Base-by-base conservation (phyloP, 192 early-diverging fungal genomes). In the Coemansia sp. region DNA sequence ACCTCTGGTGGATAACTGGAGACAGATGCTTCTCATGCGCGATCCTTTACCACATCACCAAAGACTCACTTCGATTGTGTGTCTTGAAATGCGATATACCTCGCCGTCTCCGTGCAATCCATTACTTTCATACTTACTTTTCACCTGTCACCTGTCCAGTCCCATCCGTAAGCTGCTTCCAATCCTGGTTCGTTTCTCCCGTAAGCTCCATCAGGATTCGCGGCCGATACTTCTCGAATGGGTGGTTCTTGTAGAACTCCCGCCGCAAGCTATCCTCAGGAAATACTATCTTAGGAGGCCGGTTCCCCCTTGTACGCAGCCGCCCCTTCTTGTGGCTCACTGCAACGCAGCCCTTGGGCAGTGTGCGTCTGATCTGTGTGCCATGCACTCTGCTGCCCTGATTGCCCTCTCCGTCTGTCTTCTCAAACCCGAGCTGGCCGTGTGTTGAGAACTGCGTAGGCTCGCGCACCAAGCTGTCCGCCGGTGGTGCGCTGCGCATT, bases 191-290 rank as follows among this genome's bases (percentile, higher is more conserved):
- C 23, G 54, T 70, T 63, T 76, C 81, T 9, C 84, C 75, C 2
- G 86, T 83, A 23, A 73, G 79, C 77, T 94, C 93, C 24, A 90
- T 83, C 34, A 95, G 61, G 6, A 84, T 81, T 30, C 84, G 73
- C 30, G 94, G 92, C 58, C 89, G 80, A 30, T 76, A 64, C 62
- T 89, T 81, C 76, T 98, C 96, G 69, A 90, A 92, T 19, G 96
- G 96, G 78, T 98, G 96, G 83, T 94, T 89, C 64, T 84, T 82
- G 78, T 93, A 98, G 64, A 98, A 98, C 56, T 83, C 85, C 55
- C 82, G 56, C 55, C 96, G 88, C 61, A 98, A 83, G 58, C 71
- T 60, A 78, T 98, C 96, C 77, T 97, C 94, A 5, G 91, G 92
- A 64, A 94, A 98, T 32, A 82, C 87, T 31, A 98, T 96, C 56